Conservation (phyloP, 2,329 filamentous ascomycete genomes). For the Fusarium mangiferae region DNA sequence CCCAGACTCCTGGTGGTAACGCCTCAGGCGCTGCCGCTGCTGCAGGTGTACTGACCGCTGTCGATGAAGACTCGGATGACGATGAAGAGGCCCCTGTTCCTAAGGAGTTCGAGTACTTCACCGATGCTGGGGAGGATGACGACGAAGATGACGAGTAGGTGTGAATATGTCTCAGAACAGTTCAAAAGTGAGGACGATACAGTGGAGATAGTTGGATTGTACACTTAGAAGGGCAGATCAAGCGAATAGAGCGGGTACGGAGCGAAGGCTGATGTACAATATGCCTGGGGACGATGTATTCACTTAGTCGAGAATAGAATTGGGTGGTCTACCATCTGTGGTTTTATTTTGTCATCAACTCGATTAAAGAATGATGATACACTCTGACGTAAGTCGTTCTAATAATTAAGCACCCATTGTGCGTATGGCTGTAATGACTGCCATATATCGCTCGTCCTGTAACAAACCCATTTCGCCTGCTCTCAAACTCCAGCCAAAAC, state of each 20-base stretch:
- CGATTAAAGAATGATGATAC: neutral
- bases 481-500: neutral
- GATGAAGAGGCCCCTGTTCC: conserved; percentile 78
- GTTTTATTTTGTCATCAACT: neutral
- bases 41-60: conserved; percentile 83
- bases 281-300: conserved; percentile 30
- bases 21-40: conserved; percentile 74
- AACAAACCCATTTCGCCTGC: conserved; percentile 2
- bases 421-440: neutral
- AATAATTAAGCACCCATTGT: neutral
- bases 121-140: conserved; percentile 68
- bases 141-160: conserved; percentile 43
- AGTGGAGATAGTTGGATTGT: conserved; percentile 32
- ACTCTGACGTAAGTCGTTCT: neutral
- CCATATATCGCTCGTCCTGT: neutral
- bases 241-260: conserved; percentile 24
- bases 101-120: conserved; percentile 81
- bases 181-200: neutral
- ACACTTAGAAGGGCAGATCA: conserved; percentile 37
- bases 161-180: neutral
- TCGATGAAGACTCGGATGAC: conserved; percentile 84
- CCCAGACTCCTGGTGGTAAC: conserved; percentile 44
- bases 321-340: neutral
- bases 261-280: conserved; percentile 32
- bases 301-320: conserved; percentile 35